Evolutionary conservation across 345 rosid species (phyloP).

Genomic region (Luvunga scandens): DNA sequence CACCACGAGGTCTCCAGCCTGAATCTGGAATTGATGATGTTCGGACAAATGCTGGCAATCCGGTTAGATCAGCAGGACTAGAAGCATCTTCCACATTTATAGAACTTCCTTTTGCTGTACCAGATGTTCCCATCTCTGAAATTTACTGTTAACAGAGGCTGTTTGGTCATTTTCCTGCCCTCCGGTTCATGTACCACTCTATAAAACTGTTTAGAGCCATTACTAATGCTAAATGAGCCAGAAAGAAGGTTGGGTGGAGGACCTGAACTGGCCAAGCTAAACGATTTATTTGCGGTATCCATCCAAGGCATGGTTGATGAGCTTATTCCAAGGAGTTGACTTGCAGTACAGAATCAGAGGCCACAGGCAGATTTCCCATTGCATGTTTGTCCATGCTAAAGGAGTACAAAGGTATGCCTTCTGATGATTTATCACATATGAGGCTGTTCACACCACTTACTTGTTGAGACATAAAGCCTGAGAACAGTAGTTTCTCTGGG

Average conservation of each 20-base stretch:
- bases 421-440: slow-evolving; percentile 61
- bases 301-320: slow-evolving; percentile 90
- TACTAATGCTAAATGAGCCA: slow-evolving; percentile 74
- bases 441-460: slow-evolving; percentile 54
- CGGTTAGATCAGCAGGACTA: slow-evolving; percentile 46
- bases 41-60: slow-evolving; percentile 62
- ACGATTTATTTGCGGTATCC: slow-evolving; percentile 85
- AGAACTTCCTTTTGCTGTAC: slow-evolving; percentile 57
- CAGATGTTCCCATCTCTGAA: slow-evolving; percentile 66
- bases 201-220: slow-evolving; percentile 82
- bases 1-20: slow-evolving; percentile 99
- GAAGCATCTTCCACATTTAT: slow-evolving; percentile 63
- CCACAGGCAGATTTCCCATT: slow-evolving; percentile 55
- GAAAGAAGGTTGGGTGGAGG: slow-evolving; percentile 89
- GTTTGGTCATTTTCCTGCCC: slow-evolving; percentile 78
- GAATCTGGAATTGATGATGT: slow-evolving; percentile 63
- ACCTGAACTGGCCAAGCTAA: slow-evolving; percentile 83
- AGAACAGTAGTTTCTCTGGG: slow-evolving; percentile 74
- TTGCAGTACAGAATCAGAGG: slow-evolving; percentile 83
- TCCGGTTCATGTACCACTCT: slow-evolving; percentile 98
- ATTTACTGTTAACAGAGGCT: slow-evolving; percentile 50
- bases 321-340: slow-evolving; percentile 67
- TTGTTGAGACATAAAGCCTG: slow-evolving; percentile 71
- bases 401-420: slow-evolving; percentile 89
- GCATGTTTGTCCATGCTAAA: slow-evolving; percentile 88